phyloP scores from a whole-genome alignment of 768 basidiomycete genomes.

The Mrakia gelida region DNA sequence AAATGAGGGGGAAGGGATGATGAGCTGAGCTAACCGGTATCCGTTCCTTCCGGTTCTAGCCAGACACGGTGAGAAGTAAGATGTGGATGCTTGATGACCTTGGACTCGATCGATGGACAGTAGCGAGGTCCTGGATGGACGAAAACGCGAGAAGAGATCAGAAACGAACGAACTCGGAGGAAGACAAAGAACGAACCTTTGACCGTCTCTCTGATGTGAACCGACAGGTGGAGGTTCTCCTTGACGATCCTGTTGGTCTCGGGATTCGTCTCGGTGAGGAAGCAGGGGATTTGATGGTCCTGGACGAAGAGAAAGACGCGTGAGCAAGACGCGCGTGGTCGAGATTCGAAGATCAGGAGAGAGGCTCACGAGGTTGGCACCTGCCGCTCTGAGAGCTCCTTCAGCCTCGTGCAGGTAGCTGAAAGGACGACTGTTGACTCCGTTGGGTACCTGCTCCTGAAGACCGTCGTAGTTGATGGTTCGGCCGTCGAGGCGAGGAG shows the following conservation, averaged over 20 bases:
- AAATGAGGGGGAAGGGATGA: neutral
- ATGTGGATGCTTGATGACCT: slow-evolving; percentile 71
- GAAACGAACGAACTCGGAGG: neutral
- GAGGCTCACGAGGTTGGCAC: slow-evolving; percentile 21
- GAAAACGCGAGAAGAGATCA: neutral
- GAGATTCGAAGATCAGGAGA: neutral
- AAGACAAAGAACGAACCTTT: slow-evolving; percentile 53
- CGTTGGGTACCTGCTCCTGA: slow-evolving; percentile 64
- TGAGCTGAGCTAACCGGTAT: neutral
- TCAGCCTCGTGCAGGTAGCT: slow-evolving; percentile 61
- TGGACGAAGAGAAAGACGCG: slow-evolving; percentile 38
- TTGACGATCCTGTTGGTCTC: slow-evolving; percentile 69
- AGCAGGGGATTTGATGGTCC: slow-evolving; percentile 67
- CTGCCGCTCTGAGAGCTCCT: neutral
- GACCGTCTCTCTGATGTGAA: slow-evolving; percentile 83
- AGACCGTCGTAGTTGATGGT: slow-evolving; percentile 68
- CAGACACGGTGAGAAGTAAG: slow-evolving; percentile 71
- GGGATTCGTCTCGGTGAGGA: slow-evolving; percentile 64
- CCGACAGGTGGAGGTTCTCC: slow-evolving; percentile 68
- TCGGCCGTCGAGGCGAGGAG: slow-evolving; percentile 65
- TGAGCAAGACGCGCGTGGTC: neutral
- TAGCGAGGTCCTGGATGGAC: slow-evolving; percentile 68
- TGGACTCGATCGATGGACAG: slow-evolving; percentile 85
- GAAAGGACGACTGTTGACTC: slow-evolving; percentile 58
- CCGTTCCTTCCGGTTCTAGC: slow-evolving; percentile 77